Percentiles rank a stretch among this genome's conserved stretches.
Evolutionary conservation across 176 grass and related monocot genomes (phyloP).

Genomic region (Ampelocalamus luodianensis): DNA sequence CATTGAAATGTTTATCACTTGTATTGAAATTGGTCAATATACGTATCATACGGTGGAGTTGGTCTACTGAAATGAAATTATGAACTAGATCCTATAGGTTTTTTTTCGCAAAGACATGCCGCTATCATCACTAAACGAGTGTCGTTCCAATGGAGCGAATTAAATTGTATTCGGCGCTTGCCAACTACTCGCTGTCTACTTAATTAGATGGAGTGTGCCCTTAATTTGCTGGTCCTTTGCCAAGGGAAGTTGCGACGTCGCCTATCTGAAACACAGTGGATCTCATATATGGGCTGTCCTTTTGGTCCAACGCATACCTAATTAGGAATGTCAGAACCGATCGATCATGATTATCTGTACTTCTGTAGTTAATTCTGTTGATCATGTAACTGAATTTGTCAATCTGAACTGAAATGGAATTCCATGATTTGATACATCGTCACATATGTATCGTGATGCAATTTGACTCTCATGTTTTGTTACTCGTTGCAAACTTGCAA

Average conservation of each 20-base stretch:
- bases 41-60: too few species aligned
- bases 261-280: background rate
- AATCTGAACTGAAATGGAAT: background rate
- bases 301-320: background rate
- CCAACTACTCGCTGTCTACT: conserved; percentile 44
- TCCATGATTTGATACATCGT: background rate
- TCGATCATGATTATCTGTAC: background rate
- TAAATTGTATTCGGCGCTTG: conserved; percentile 58
- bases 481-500: background rate
- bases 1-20: too few species aligned
- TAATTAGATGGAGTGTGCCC: conserved; percentile 4
- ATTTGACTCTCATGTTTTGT: background rate
- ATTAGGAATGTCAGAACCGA: background rate
- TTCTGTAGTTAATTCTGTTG: background rate
- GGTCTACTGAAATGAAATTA: too few species aligned
- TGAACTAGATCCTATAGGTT: too few species aligned
- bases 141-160: conserved; percentile 20
- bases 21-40: too few species aligned
- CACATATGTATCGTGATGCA: background rate
- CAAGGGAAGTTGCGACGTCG: conserved; percentile 27
- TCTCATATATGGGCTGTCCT: conserved; percentile 6
- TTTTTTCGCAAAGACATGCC: too few species aligned
- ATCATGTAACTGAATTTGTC: background rate
- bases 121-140: conserved; percentile 45
- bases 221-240: background rate